These are phyloP conservation scores for Dendryphion nanum DNA, from an alignment of 2,329 filamentous ascomycete species.

Conservation along the genomic window DNA sequence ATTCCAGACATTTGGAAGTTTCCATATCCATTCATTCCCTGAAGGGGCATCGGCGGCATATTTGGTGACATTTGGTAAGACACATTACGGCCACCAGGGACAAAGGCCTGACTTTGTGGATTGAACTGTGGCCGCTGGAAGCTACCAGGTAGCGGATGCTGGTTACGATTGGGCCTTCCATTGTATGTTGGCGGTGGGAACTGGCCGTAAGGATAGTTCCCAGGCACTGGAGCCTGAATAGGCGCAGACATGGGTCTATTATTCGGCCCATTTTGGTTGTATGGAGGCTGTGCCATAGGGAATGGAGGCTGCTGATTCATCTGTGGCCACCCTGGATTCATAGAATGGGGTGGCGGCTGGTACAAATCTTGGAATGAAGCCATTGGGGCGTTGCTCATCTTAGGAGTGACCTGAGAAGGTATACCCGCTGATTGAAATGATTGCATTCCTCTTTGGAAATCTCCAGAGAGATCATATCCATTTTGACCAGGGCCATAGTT, in stretches of 20 bases:
- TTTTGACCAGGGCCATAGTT: conserved; percentile 29
- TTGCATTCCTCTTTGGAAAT: conserved; percentile 48
- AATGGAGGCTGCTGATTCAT: conserved; percentile 30
- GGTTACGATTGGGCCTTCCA: conserved; percentile 64
- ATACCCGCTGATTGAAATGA: conserved; percentile 41
- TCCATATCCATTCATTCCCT: conserved; percentile 30
- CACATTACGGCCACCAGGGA: conserved; percentile 58
- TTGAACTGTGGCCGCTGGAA: conserved; percentile 87
- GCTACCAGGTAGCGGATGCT: conserved; percentile 82
- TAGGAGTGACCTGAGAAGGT: conserved; percentile 36
- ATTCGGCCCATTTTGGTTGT: conserved; percentile 20
- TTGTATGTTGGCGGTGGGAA: conserved; percentile 63
- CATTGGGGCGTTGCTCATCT: conserved; percentile 37
- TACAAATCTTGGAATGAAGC: conserved; percentile 33
- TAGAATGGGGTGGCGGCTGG: conserved; percentile 25
- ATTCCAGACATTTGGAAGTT: conserved; percentile 23
- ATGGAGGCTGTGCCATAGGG: conserved; percentile 24
- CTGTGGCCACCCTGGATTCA: conserved; percentile 33
- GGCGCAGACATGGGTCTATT: conserved; percentile 38
- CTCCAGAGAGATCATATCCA: conserved; percentile 44
- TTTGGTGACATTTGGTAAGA: conserved; percentile 33
- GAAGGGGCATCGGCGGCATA: conserved; percentile 28
- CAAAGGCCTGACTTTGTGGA: conserved; percentile 88
- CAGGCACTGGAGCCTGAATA: conserved; percentile 37
- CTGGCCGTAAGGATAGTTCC: conserved; percentile 73